phyloP scores from a whole-genome alignment of 441 rosid genomes.

The Isatis lusitanica region DNA sequence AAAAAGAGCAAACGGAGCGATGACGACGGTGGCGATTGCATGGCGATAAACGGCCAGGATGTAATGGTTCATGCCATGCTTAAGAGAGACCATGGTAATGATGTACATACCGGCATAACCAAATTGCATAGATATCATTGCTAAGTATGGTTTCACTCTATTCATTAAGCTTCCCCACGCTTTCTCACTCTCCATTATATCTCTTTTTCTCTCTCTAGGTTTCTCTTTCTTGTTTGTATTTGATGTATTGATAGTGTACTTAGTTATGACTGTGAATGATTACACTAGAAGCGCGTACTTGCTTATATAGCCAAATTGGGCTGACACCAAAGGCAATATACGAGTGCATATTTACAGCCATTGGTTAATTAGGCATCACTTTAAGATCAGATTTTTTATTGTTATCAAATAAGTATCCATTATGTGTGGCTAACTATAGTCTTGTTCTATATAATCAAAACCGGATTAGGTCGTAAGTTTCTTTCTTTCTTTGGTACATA shows the following conservation, averaged over 20 bases:
- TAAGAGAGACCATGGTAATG: constrained; percentile 70
- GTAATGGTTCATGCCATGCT: constrained; percentile 83
- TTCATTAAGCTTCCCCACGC: constrained; percentile 26
- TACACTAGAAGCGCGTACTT: constrained; percentile 21
- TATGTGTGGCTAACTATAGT: constrained; percentile 28
- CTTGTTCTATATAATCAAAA: constrained; percentile 8
- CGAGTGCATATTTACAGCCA: constrained; percentile 20
- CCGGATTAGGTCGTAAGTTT: constrained; percentile 18
- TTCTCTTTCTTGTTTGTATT: constrained; percentile 8
- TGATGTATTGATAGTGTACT: constrained; percentile 20
- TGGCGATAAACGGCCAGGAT: constrained; percentile 77
- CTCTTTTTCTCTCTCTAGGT: not conserved
- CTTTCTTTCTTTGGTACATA: constrained; percentile 15
- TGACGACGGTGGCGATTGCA: constrained; percentile 61
- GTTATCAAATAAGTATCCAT: not conserved
- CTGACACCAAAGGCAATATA: constrained; percentile 25
- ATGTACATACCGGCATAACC: constrained; percentile 92
- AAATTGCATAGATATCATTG: constrained; percentile 76
- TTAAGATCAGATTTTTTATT: constrained; percentile 8
- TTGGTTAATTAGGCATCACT: constrained; percentile 25
- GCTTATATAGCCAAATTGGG: constrained; percentile 53
- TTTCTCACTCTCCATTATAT: constrained; percentile 16
- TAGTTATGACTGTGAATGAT: constrained; percentile 23
- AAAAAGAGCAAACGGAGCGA: constrained; percentile 79
- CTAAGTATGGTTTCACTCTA: constrained; percentile 63